A percentile compares a stretch with the other conserved stretches of the same genome.
Conservation (phyloP, 2,329 filamentous ascomycete species). For the Xylogone sp. region DNA sequence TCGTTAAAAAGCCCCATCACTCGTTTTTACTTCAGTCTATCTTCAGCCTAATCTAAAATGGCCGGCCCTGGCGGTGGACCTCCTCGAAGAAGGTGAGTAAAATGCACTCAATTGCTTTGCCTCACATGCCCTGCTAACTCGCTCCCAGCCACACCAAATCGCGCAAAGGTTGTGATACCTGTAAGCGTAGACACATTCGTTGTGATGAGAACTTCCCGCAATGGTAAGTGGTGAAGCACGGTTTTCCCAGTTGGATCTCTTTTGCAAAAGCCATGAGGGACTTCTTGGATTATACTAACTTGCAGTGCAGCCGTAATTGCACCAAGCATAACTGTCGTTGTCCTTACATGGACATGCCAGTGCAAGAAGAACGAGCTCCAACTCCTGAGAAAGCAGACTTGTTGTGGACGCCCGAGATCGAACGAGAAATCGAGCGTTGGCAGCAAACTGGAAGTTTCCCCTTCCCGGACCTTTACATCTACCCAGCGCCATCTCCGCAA, state of each 20-base stretch:
- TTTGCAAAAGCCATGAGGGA: neutral
- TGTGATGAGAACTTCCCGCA: conserved; percentile 98
- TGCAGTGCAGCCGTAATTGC: conserved; percentile 74
- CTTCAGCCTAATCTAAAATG: conserved; percentile 53
- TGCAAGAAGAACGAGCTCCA: conserved; percentile 58
- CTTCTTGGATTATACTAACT: conserved; percentile 18
- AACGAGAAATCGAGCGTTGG: conserved; percentile 79
- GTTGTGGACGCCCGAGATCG: conserved; percentile 82
- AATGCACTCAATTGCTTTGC: neutral
- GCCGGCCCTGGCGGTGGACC: conserved; percentile 93
- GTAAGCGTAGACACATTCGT: conserved; percentile 94
- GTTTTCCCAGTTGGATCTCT: conserved; percentile 4
- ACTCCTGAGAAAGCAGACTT: conserved; percentile 65
- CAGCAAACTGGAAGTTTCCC: conserved; percentile 79
- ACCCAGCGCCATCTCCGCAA: conserved; percentile 69
- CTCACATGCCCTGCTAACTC: conserved; percentile 13
- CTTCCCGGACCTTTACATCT: conserved; percentile 76
- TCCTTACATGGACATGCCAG: conserved; percentile 88
- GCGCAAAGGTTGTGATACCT: conserved; percentile 95
- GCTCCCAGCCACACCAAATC: conserved; percentile 88
- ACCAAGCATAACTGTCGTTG: conserved; percentile 98
- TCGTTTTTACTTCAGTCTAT: conserved; percentile 30
- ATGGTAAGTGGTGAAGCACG: conserved; percentile 59
- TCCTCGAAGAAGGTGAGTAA: conserved; percentile 64
- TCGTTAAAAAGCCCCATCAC: conserved; percentile 17